These are phyloP conservation scores for Trametopsis cervina DNA, from an alignment of 768 basidiomycete species.

Conservation along the genomic window DNA sequence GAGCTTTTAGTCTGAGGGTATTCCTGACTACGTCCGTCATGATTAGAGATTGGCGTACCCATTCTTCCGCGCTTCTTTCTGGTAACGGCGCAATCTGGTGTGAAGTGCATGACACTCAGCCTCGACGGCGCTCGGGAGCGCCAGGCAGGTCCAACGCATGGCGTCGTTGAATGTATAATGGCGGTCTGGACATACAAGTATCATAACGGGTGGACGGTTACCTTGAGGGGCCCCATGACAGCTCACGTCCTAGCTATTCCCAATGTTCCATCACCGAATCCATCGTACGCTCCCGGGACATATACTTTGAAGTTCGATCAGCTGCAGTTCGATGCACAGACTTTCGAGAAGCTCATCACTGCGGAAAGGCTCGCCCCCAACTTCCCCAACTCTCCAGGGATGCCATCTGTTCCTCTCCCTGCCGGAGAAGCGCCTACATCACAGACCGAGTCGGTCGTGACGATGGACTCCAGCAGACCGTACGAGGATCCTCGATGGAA, in stretches of 20 bases:
- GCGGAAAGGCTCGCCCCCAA: slow-evolving; percentile 53
- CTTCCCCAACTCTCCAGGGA: slow-evolving; percentile 24
- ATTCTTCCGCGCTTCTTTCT: slow-evolving; percentile 82
- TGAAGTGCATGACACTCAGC: slow-evolving; percentile 75
- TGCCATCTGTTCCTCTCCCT: slow-evolving; percentile 18
- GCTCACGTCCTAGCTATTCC: slow-evolving; percentile 46
- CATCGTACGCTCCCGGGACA: slow-evolving; percentile 4
- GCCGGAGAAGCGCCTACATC: slow-evolving; percentile 13
- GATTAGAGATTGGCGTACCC: slow-evolving; percentile 68
- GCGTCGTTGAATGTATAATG: slow-evolving; percentile 60
- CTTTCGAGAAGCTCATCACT: slow-evolving; percentile 69
- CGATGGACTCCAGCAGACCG: background rate
- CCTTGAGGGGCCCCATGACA: slow-evolving; percentile 66
- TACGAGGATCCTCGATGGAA: slow-evolving; percentile 45
- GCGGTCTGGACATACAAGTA: slow-evolving; percentile 83
- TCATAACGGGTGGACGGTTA: slow-evolving; percentile 71
- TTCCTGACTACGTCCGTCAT: background rate
- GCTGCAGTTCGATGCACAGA: slow-evolving; percentile 66
- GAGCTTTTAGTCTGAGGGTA: slow-evolving; percentile 6
- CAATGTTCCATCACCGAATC: slow-evolving; percentile 8
- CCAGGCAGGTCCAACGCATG: slow-evolving; percentile 35
- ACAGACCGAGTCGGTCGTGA: background rate
- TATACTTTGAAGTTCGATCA: slow-evolving; percentile 59
- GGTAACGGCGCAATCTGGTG: slow-evolving; percentile 78
- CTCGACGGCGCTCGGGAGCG: slow-evolving; percentile 75